These are phyloP conservation scores for Colletotrichum sp. DNA, from an alignment of 2,329 filamentous ascomycete species.

Conservation along the genomic window DNA sequence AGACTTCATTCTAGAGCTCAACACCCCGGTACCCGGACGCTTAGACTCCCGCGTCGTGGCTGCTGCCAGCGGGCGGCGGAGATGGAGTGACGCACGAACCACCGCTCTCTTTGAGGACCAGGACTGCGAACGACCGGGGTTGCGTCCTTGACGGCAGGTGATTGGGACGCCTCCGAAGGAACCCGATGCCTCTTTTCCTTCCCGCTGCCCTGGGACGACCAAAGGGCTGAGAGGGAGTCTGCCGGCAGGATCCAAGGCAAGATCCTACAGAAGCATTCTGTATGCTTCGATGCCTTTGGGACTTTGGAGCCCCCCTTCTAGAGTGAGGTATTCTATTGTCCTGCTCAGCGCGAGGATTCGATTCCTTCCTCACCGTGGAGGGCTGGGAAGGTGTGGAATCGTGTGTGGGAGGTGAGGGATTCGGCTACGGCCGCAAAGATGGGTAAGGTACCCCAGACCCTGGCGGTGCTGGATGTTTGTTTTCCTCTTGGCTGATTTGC, in stretches of 20 bases:
- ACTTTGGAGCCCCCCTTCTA: not conserved
- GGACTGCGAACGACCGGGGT: not conserved
- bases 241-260: not conserved
- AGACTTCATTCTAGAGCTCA: not conserved
- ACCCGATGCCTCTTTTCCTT: not conserved
- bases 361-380: not conserved
- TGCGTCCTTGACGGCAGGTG: not conserved
- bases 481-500: not conserved
- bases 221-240: not conserved
- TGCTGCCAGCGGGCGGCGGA: not conserved
- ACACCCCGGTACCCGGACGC: not conserved
- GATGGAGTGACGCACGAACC: not conserved
- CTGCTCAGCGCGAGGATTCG: not conserved
- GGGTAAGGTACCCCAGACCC: constrained; percentile 5
- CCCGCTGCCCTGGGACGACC: not conserved
- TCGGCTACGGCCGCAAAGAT: not conserved
- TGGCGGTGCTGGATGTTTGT: not conserved
- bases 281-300: not conserved
- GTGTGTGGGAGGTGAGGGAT: not conserved
- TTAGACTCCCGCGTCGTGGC: not conserved
- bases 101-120: not conserved
- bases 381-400: not conserved
- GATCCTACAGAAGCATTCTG: not conserved
- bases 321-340: not conserved
- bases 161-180: not conserved